These are phyloP conservation scores for Ajuga chamaepitys DNA, from an alignment of 257 asterid genomes.

Conservation along the genomic window DNA sequence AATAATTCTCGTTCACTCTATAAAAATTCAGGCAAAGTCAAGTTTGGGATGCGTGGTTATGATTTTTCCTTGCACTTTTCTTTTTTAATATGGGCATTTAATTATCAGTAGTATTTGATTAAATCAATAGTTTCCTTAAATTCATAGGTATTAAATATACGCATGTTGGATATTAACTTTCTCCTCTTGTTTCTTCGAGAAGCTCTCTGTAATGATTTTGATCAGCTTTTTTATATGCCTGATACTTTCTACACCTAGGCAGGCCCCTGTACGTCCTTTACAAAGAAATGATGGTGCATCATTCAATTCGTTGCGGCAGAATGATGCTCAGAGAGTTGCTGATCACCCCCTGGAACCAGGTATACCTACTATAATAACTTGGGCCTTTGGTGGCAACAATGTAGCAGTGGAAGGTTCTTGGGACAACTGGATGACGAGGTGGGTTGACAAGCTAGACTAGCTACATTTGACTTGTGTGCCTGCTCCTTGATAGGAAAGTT, in stretches of 20 bases:
- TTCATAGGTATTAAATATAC: neutral
- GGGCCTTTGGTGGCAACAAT: slow-evolving; percentile 61
- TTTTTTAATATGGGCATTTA: neutral
- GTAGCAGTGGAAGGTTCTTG: slow-evolving; percentile 91
- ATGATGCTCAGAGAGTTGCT: slow-evolving; percentile 25
- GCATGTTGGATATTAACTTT: neutral
- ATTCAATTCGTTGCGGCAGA: slow-evolving; percentile 32
- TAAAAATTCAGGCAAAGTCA: neutral
- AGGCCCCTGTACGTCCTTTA: slow-evolving; percentile 66
- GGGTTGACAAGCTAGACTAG: slow-evolving; percentile 3
- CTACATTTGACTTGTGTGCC: slow-evolving; percentile 4
- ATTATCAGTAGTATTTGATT: neutral
- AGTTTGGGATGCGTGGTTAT: neutral
- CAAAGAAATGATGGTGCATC: slow-evolving; percentile 43
- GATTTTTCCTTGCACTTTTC: neutral
- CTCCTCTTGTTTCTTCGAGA: neutral
- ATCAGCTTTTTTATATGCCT: neutral
- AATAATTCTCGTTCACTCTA: neutral
- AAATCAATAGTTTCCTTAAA: neutral
- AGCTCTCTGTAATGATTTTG: slow-evolving; percentile 6
- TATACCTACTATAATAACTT: slow-evolving; percentile 44
- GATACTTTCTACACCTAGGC: slow-evolving; percentile 22
- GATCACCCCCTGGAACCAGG: slow-evolving; percentile 38
- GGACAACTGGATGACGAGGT: slow-evolving; percentile 95
- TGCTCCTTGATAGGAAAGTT: slow-evolving; percentile 12